These are phyloP conservation scores for Alternaria alternata DNA, from an alignment of 2,329 filamentous ascomycete species.

Conservation along the genomic window DNA sequence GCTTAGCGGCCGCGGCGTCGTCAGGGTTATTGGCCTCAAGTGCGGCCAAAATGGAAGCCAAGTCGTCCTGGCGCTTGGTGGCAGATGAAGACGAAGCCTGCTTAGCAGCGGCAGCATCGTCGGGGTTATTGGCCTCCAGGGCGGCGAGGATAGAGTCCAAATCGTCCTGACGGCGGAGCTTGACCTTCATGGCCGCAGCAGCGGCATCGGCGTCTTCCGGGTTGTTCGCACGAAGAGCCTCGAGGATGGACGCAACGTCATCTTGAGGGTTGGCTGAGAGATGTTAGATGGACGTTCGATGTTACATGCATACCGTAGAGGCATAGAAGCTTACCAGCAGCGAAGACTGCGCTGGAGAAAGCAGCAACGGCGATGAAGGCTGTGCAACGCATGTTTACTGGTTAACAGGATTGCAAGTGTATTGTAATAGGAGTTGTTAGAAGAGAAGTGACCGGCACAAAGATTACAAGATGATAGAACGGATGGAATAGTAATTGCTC, in stretches of 20 bases:
- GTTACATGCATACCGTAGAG: neutral
- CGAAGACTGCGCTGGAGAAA: conserved; percentile 40
- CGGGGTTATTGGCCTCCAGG: conserved; percentile 33
- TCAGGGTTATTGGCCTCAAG: conserved; percentile 34
- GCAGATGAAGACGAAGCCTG: conserved; percentile 6
- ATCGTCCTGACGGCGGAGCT: conserved; percentile 35
- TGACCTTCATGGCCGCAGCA: conserved; percentile 35
- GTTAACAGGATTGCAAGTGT: conserved; percentile 3
- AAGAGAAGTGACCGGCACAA: conserved; percentile 43
- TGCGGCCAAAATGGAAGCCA: conserved; percentile 29
- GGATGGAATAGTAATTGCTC: conserved; percentile 11
- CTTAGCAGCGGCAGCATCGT: conserved; percentile 33
- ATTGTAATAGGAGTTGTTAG: conserved; percentile 7
- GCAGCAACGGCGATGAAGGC: conserved; percentile 33
- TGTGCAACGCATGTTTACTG: conserved; percentile 40
- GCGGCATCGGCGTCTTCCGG: conserved; percentile 38
- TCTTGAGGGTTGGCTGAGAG: conserved; percentile 28
- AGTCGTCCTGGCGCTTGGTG: conserved; percentile 20
- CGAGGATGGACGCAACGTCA: conserved; percentile 38
- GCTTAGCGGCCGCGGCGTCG: conserved; percentile 20
- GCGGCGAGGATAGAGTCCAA: conserved; percentile 32
- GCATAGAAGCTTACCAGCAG: conserved; percentile 22
- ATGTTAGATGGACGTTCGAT: neutral
- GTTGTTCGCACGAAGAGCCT: conserved; percentile 39
- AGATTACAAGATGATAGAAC: conserved; percentile 27